Conservation (phyloP, 192 early-diverging fungal genomes). For the Coemansia aciculifera region DNA sequence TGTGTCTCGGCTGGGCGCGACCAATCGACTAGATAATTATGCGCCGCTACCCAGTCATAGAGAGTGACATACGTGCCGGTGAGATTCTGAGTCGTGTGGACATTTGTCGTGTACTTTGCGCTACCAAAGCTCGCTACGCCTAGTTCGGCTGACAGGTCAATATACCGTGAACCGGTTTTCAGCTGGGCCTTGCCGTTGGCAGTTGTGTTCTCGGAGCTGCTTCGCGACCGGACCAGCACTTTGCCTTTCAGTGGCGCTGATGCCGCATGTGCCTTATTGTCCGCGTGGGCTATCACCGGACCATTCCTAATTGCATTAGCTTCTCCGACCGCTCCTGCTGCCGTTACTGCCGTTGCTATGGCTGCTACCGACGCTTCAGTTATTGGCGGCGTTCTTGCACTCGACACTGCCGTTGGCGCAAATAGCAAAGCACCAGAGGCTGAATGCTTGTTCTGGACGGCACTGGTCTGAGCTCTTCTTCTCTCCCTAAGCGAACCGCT, state of each 20-base stretch:
- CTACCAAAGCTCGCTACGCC: slow-evolving; percentile 55
- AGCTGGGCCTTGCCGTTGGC: not conserved
- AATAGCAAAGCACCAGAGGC: not conserved
- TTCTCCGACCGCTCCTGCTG: not conserved
- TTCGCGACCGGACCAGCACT: slow-evolving; percentile 22
- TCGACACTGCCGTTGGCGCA: not conserved
- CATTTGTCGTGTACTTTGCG: slow-evolving; percentile 49
- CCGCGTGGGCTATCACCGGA: slow-evolving; percentile 1
- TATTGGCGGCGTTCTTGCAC: not conserved
- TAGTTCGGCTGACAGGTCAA: slow-evolving; percentile 42
- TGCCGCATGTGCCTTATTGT: not conserved
- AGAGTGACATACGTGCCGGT: slow-evolving; percentile 43
- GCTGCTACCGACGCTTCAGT: not conserved
- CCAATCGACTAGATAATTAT: slow-evolving; percentile 50
- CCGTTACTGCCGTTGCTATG: not conserved
- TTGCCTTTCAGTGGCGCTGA: slow-evolving; percentile 23
- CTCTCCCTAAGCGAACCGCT: slow-evolving; percentile 1
- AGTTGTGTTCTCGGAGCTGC: slow-evolving; percentile 1
- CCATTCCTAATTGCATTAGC: not conserved
- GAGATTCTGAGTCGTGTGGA: slow-evolving; percentile 53
- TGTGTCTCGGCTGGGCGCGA: slow-evolving; percentile 33
- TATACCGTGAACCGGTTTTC: not conserved
- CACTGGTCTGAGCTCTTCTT: slow-evolving; percentile 5
- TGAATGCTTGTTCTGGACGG: not conserved
- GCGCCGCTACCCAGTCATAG: slow-evolving; percentile 47